phyloP scores from a whole-genome alignment of 2,329 filamentous ascomycete species.

The Epicoccum sorghinum region DNA sequence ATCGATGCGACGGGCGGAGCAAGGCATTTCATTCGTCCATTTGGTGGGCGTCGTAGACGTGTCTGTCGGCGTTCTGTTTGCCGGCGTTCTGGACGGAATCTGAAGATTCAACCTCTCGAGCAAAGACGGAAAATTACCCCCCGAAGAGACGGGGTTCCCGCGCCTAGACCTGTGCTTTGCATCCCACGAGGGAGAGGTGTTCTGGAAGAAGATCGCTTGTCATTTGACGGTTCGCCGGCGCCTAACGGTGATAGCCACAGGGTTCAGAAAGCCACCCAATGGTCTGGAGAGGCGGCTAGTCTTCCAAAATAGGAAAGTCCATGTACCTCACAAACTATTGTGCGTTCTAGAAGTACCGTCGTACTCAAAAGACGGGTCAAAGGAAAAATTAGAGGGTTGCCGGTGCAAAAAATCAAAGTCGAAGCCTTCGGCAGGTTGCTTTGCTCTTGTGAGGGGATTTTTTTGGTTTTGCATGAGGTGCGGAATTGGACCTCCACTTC shows the following conservation, averaged over 20 bases:
- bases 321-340: neutral
- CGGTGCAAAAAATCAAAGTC: neutral
- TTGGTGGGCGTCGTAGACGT: too few species aligned
- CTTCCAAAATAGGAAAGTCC: conserved; percentile 11
- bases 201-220: conserved; percentile 15
- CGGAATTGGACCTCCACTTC: conserved; percentile 11
- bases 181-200: conserved; percentile 13
- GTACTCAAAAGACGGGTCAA: conserved; percentile 1
- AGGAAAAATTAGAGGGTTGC: neutral
- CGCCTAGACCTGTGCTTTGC: conserved; percentile 14
- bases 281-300: conserved; percentile 6
- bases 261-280: conserved; percentile 12
- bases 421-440: neutral
- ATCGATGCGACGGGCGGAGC: neutral
- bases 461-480: neutral
- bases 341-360: conserved; percentile 13
- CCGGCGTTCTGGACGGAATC: conserved; percentile 5
- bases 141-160: conserved; percentile 10
- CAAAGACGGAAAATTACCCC: conserved; percentile 15
- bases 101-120: conserved; percentile 5
- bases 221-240: conserved; percentile 5
- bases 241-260: conserved; percentile 15
- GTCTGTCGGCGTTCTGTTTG: too few species aligned
- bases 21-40: neutral
- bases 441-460: neutral